Evolutionary conservation across 768 basidiomycete species (phyloP).

Genomic region (Kwoniella pini): DNA sequence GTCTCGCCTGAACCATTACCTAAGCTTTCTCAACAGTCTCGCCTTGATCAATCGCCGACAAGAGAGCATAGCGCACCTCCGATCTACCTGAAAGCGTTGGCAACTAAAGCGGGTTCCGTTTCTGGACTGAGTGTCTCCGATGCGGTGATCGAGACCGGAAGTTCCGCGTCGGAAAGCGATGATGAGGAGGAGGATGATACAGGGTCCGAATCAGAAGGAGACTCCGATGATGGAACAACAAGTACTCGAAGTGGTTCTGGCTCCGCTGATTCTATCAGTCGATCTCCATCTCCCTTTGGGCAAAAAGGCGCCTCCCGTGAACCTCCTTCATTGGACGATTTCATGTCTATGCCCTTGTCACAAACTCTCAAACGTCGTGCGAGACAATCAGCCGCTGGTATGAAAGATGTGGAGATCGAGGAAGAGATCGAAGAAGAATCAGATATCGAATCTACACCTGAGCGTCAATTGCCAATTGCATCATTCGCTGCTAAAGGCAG

Average conservation of each 20-base stretch:
- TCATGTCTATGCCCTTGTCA: conserved; percentile 28
- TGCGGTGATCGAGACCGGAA: conserved; percentile 37
- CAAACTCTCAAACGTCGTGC: conserved; percentile 20
- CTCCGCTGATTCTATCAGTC: not conserved
- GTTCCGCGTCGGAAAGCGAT: conserved; percentile 32
- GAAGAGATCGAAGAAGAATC: conserved; percentile 20
- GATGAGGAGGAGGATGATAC: conserved; percentile 18
- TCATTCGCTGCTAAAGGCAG: not conserved
- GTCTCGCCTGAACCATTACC: not conserved
- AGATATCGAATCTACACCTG: conserved; percentile 10
- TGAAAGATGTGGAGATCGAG: conserved; percentile 22
- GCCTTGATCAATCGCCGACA: not conserved
- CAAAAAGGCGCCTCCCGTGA: not conserved
- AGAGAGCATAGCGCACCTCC: conserved; percentile 22
- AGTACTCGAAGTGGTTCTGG: conserved; percentile 5
- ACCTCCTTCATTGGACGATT: conserved; percentile 14
- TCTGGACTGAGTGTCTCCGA: conserved; percentile 44
- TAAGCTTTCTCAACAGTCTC: not conserved
- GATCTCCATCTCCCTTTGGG: not conserved
- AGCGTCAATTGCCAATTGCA: conserved; percentile 1
- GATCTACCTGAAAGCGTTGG: conserved; percentile 29
- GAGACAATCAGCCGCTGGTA: conserved; percentile 25
- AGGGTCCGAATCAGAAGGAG: conserved; percentile 10
- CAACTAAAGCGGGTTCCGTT: conserved; percentile 27
- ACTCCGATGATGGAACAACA: conserved; percentile 4